Conservation (phyloP, 345 rosid species). For the Geranium rotundifolium region DNA sequence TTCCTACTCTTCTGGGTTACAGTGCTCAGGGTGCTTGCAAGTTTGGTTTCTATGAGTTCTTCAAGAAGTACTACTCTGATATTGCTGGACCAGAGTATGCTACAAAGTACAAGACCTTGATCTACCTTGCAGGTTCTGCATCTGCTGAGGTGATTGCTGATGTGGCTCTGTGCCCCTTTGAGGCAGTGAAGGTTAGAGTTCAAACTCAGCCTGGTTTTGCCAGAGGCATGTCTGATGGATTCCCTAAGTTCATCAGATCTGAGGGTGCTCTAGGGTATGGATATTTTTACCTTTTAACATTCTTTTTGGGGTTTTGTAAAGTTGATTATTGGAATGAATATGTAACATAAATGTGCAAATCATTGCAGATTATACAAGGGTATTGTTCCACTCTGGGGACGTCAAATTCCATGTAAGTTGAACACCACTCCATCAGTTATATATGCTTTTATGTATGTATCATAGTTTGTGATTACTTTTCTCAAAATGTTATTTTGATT, state of each 20-base stretch:
- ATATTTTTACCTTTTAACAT: conserved; percentile 1
- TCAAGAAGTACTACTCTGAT: conserved; percentile 88
- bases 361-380: conserved; percentile 84
- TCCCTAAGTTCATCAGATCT: conserved; percentile 83
- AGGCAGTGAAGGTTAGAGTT: conserved; percentile 97
- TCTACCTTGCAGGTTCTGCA: conserved; percentile 97
- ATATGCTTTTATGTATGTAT: background rate
- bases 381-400: conserved; percentile 94
- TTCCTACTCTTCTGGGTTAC: conserved; percentile 91
- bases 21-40: conserved; percentile 99
- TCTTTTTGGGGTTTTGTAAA: background rate
- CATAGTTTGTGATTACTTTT: too few relatives aligned
- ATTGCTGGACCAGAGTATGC: conserved; percentile 84
- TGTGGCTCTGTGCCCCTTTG: conserved; percentile 93
- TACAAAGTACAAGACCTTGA: conserved; percentile 84
- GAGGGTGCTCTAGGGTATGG: conserved; percentile 89
- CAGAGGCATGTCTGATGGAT: conserved; percentile 83
- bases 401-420: conserved; percentile 95
- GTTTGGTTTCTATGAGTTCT: conserved; percentile 93
- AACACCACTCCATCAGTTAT: background rate
- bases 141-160: conserved; percentile 96
- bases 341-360: background rate
- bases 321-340: background rate
- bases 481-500: too few relatives aligned
- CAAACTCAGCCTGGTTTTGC: conserved; percentile 99